Evolutionary conservation across 768 basidiomycete genomes (phyloP), one percentile per base, ranked within the genome.

Genomic region (Pulveroboletus sp.): DNA sequence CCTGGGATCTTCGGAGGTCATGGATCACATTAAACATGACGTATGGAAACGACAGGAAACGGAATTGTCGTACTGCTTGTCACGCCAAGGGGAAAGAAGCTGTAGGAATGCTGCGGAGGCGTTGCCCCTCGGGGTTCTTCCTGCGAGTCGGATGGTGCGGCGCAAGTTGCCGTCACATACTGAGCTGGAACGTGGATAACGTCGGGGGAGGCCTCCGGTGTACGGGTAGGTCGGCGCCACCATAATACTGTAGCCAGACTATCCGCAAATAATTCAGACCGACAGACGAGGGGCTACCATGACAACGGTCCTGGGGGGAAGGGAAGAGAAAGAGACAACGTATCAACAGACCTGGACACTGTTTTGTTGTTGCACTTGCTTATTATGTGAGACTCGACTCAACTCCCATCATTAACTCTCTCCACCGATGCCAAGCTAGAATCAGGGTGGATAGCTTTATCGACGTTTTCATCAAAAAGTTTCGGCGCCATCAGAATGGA

Each of bases 401-500:
- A 31, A 36, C 36, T 39, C 21, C 33, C 46, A 33, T 47, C n/a
- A 9, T 47, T 21, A 15, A 36, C 38, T 38, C 1, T 35, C 38
- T 30, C 6, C 32, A 33, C 4, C 13, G 14, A 33, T 15, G 32
- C 32, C 32, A 33, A 39, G 39, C 11, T 36, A 44, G 43, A 21
- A 53, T 51, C 36, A 5, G 50, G 49, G 18, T 24, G 50, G 17
- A 53, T 37, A 54, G 51, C 26, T 30, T 52, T 33, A 39, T 21
- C 26, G 42, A 18, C 18, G 7, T 39, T 39, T 30, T 27, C 50
- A 46, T 51, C 50, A 53, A 46, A 14, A 21, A 21, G 21, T 32
- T 13, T 32, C 26, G 5, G 32, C 26, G 39, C 54, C 39, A 44
- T 53, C 15, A 43, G 27, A 61, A 63, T 61, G 52, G 58, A 61